Conservation (phyloP, 2,329 filamentous ascomycete species). For the Alternaria triticimaculans region DNA sequence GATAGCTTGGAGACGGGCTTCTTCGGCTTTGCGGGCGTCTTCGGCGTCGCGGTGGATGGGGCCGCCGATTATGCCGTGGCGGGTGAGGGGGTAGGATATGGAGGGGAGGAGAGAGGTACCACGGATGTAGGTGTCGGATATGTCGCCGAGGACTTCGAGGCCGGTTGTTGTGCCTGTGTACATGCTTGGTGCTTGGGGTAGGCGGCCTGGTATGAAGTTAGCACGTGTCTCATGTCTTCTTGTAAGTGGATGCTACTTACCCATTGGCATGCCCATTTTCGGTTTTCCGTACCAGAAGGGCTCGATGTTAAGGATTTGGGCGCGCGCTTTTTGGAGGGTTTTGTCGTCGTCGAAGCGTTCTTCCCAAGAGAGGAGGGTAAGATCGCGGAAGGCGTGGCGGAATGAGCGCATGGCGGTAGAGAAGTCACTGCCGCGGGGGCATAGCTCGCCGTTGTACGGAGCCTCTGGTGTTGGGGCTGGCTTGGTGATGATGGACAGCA, state of each 20-base stretch:
- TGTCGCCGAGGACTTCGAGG: conserved; percentile 10
- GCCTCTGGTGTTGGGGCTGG: neutral
- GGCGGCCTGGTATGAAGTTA: neutral
- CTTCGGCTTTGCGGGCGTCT: conserved; percentile 3
- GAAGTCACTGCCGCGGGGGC: conserved; percentile 41
- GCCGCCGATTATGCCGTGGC: neutral
- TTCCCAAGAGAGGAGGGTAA: conserved; percentile 52
- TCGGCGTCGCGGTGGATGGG: neutral
- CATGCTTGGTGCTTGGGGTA: neutral
- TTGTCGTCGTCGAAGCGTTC: conserved; percentile 44
- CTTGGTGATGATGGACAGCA: conserved; percentile 19
- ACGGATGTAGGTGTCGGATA: neutral
- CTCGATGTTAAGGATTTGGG: conserved; percentile 21
- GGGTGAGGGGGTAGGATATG: neutral
- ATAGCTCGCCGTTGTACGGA: conserved; percentile 34
- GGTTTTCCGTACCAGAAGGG: conserved; percentile 40
- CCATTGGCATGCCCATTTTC: conserved; percentile 17
- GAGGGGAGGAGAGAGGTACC: conserved; percentile 2
- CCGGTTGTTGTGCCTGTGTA: conserved; percentile 6
- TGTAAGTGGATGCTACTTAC: neutral
- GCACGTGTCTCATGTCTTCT: neutral
- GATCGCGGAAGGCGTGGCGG: conserved; percentile 49
- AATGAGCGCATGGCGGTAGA: conserved; percentile 46
- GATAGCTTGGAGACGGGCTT: neutral
- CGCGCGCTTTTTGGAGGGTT: conserved; percentile 27